These are phyloP conservation scores for Paramarasmius palmivorus DNA, from an alignment of 1,284 basidiomycete genomes.

Conservation along the genomic window DNA sequence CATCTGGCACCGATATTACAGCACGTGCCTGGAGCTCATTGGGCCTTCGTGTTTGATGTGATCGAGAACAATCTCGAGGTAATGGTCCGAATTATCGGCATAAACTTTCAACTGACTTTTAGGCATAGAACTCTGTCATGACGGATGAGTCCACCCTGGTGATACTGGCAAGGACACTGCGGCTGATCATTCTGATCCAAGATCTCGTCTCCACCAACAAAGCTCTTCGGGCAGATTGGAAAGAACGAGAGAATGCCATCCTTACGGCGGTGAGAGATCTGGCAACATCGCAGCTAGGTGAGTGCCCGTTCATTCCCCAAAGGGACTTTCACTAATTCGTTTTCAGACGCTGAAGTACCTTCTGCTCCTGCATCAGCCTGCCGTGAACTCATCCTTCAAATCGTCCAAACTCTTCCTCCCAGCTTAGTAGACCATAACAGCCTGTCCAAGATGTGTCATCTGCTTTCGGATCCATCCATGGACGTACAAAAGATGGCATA, in stretches of 20 bases:
- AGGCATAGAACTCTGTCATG: slow-evolving; percentile 57
- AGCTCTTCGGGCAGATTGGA: slow-evolving; percentile 69
- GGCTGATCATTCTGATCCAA: slow-evolving; percentile 68
- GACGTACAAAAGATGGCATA: slow-evolving; percentile 76
- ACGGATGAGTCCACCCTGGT: slow-evolving; percentile 61
- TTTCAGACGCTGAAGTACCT: slow-evolving; percentile 32
- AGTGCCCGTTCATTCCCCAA: slow-evolving; percentile 22
- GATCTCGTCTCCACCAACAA: slow-evolving; percentile 78
- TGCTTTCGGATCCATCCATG: slow-evolving; percentile 65
- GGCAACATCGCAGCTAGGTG: slow-evolving; percentile 54
- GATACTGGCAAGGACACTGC: slow-evolving; percentile 68
- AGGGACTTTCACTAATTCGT: background rate
- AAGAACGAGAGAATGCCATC: slow-evolving; percentile 53
- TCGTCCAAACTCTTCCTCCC: slow-evolving; percentile 67
- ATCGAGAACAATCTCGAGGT: slow-evolving; percentile 90
- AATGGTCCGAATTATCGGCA: slow-evolving; percentile 18
- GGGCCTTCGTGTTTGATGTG: slow-evolving; percentile 91
- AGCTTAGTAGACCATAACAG: slow-evolving; percentile 66
- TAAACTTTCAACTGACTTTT: slow-evolving; percentile 4
- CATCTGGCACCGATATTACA: slow-evolving; percentile 89
- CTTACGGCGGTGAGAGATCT: slow-evolving; percentile 62
- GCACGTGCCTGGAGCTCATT: slow-evolving; percentile 84
- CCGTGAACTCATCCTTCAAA: slow-evolving; percentile 63
- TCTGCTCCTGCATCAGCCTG: slow-evolving; percentile 71
- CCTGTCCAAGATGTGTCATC: slow-evolving; percentile 74